These are phyloP conservation scores for Nakaseomyces kungkrabaensis DNA, from an alignment of 1,139 yeast genomes.

Conservation along the genomic window DNA sequence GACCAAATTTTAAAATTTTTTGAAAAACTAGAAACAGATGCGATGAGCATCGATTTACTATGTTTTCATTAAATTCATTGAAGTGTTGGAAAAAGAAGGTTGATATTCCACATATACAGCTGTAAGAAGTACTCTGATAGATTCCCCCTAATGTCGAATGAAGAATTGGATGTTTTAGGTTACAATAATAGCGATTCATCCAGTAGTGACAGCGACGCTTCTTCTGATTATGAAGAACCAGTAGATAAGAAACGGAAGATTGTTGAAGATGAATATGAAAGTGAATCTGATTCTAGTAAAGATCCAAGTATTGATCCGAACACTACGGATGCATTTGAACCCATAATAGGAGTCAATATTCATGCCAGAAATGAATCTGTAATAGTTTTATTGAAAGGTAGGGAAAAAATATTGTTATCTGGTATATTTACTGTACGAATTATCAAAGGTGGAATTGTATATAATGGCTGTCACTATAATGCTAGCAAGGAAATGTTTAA, in stretches of 20 bases:
- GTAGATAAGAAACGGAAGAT: not conserved
- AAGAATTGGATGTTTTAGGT: not conserved
- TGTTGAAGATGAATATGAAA: not conserved
- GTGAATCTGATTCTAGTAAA: not conserved
- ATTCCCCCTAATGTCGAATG: not conserved
- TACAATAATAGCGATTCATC: not conserved
- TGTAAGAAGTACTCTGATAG: not conserved
- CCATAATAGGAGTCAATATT: constrained; percentile 8
- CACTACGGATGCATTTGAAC: not conserved
- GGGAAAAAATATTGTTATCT: constrained; percentile 37
- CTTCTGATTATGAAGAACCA: not conserved
- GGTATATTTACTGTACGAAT: constrained; percentile 51
- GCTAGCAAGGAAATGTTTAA: constrained; percentile 31
- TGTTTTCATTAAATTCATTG: no score
- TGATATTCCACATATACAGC: no score
- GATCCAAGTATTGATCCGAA: no score
- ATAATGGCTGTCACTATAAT: constrained; percentile 46
- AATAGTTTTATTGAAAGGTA: constrained; percentile 21
- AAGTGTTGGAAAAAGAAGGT: no score
- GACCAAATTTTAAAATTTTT: not conserved
- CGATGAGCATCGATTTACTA: not conserved
- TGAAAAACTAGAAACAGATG: not conserved
- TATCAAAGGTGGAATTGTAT: constrained; percentile 46
- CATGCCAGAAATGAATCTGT: constrained; percentile 6
- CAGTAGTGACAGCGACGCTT: not conserved